phyloP scores from a whole-genome alignment of 805 yeast genomes.

The Yamadazyma phyllophila region DNA sequence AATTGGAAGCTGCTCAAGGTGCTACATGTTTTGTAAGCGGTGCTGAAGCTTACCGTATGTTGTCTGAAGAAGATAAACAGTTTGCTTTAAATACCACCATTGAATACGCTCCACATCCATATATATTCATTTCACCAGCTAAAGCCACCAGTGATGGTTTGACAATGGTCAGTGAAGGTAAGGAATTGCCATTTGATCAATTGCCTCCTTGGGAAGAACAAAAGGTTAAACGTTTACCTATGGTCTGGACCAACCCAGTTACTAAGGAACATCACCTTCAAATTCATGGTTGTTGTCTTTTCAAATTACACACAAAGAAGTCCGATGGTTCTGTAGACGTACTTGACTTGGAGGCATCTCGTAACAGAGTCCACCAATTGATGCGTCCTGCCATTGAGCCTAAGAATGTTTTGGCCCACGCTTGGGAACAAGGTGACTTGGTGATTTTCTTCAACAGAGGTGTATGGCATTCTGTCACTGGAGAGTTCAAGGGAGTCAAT shows the following conservation, averaged over 20 bases:
- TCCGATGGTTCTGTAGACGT: conserved; percentile 49
- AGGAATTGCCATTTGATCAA: conserved; percentile 62
- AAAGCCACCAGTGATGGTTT: conserved; percentile 83
- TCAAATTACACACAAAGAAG: conserved; percentile 52
- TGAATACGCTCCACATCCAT: conserved; percentile 90
- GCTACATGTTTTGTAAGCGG: conserved; percentile 90
- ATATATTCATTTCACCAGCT: conserved; percentile 78
- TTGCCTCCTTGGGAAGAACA: conserved; percentile 82
- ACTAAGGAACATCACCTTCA: conserved; percentile 82
- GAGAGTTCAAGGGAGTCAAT: conserved; percentile 60
- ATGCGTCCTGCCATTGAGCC: conserved; percentile 89
- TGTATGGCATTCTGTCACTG: conserved; percentile 89
- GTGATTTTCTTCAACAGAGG: conserved; percentile 87
- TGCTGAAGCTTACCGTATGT: conserved; percentile 66
- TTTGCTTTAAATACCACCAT: conserved; percentile 77
- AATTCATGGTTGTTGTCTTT: conserved; percentile 85
- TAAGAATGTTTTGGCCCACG: conserved; percentile 70
- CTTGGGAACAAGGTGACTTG: conserved; percentile 81
- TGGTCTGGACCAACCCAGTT: conserved; percentile 91
- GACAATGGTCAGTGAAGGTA: conserved; percentile 79
- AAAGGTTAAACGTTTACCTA: conserved; percentile 73
- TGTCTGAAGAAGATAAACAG: conserved; percentile 68
- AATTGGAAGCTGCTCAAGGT: conserved; percentile 69
- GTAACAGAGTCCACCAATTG: conserved; percentile 65
- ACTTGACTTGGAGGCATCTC: conserved; percentile 67